Percentiles rank a stretch among this genome's conserved stretches.
Conservation (phyloP, 441 rosid genomes). For the Populus hybrid region DNA sequence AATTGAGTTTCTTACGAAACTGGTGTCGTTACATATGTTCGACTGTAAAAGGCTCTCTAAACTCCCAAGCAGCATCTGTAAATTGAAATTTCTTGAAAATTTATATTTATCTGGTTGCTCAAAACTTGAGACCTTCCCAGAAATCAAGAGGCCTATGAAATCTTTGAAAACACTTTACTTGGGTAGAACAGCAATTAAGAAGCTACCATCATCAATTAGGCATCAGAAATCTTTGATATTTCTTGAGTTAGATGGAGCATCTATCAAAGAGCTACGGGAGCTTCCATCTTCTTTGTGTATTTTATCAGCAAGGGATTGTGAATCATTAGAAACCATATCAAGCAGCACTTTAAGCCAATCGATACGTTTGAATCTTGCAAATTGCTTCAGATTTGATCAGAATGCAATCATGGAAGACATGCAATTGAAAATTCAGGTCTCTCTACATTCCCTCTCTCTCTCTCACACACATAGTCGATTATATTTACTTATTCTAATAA, state of each 20-base stretch:
- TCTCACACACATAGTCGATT: not conserved
- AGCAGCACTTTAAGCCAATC: not conserved
- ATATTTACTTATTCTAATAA: not conserved
- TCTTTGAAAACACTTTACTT: not conserved
- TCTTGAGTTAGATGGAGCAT: not conserved
- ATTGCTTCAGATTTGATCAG: constrained; percentile 7
- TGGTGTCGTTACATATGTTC: not conserved
- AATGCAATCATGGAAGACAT: not conserved
- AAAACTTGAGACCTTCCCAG: constrained; percentile 18
- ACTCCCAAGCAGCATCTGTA: constrained; percentile 13
- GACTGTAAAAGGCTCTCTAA: constrained; percentile 8
- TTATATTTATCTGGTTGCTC: constrained; percentile 19
- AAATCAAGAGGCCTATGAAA: constrained; percentile 8
- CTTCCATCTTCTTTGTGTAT: constrained; percentile 6
- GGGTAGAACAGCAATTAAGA: not conserved
- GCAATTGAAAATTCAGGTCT: not conserved
- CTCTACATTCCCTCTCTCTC: not conserved
- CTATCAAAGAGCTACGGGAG: constrained; percentile 16
- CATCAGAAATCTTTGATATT: not conserved
- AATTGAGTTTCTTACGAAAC: constrained; percentile 7
- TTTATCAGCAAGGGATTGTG: constrained; percentile 11
- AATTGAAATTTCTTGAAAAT: constrained; percentile 15
- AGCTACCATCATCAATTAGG: constrained; percentile 5
- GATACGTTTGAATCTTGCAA: not conserved
- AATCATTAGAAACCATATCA: constrained; percentile 8